Evolutionary conservation across 257 asterid genomes (phyloP), one percentile per base, ranked within the genome.

Genomic region (Verbascum thapsus): DNA sequence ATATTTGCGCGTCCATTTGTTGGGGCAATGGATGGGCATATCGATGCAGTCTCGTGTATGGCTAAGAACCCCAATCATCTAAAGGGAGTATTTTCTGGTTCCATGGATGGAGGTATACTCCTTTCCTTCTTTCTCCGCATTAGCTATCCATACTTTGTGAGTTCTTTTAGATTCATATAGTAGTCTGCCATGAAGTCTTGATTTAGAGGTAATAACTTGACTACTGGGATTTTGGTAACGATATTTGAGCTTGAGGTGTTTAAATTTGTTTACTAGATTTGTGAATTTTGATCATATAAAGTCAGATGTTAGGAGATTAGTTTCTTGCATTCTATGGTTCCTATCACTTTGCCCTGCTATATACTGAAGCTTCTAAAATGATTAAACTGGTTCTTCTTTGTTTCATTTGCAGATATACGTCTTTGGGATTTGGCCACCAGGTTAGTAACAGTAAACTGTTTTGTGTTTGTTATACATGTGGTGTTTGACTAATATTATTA

Each of bases 21-120:
- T 69, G 97, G 95, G 47, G 95, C 96, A 8, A 83, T 92, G 99
- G 99, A 92, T 81, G 97, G 97, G 53, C 99, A 92, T 61, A 72
- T 80, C 49, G 97, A 92, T 79, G 82, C 91, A 7, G 75, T 92
- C 63, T 89, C 97, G 12, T 76, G 85, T 53, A 87, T 94, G 97
- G 96, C 96, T 7, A 94, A 83, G 80, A 87, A 90, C 68, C 95
- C 95, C 2, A 80, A 80, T 72, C 83, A 85, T 62, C 65, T 94
- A 49, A 90, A 85, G 76, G 87, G 97, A 58, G 53, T 94, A n/a
- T 89, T 89, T 72, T 94, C 99, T 0, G 99, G 95, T 26, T 89
- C 99, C 8, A 81, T 81, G 95, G 97, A 94, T 41, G 99, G 99
- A 79, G 99, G 99, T 92, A n/a, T n/a, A 4, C 15, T 30, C 32